Conservation (phyloP, 2,329 filamentous ascomycete species). For the Metarhizium brunneum region DNA sequence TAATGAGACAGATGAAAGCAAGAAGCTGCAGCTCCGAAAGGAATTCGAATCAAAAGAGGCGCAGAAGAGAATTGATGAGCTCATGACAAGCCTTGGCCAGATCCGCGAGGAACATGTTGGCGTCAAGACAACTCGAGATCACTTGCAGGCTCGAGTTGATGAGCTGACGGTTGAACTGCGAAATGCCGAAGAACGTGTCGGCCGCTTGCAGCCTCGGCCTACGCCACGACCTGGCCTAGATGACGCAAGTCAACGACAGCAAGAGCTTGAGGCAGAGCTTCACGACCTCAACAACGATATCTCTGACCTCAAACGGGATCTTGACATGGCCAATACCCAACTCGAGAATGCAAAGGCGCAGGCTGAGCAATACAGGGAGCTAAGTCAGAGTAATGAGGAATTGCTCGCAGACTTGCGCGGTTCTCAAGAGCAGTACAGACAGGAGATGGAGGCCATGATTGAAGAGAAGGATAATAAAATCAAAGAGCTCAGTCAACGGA, state of each 20-base stretch:
- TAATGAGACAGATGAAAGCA: constrained; percentile 73
- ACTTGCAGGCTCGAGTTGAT: constrained; percentile 79
- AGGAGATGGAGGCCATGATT: constrained; percentile 70
- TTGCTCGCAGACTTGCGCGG: constrained; percentile 70
- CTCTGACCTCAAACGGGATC: constrained; percentile 75
- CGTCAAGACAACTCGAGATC: constrained; percentile 79
- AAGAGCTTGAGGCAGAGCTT: constrained; percentile 48
- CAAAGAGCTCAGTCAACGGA: constrained; percentile 69
- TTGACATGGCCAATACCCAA: constrained; percentile 72
- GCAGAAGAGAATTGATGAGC: constrained; percentile 86
- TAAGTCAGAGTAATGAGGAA: constrained; percentile 82
- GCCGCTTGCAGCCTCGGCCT: constrained; percentile 71
- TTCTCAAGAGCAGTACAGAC: constrained; percentile 77
- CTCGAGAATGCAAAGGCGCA: constrained; percentile 74
- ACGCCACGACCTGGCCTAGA: constrained; percentile 47
- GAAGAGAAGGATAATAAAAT: constrained; percentile 72
- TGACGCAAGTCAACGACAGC: constrained; percentile 36
- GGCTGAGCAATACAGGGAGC: constrained; percentile 78
- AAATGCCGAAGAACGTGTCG: constrained; percentile 79
- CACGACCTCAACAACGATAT: constrained; percentile 80
- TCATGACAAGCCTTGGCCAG: constrained; percentile 69
- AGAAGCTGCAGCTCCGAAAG: constrained; percentile 73
- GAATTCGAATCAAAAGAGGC: constrained; percentile 84
- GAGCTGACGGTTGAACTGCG: constrained; percentile 82
- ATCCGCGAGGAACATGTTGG: constrained; percentile 80